A percentile compares a stretch with the other conserved stretches of the same genome.
Evolutionary conservation across 306 rosid genomes (phyloP).

Genomic region (Dryas octopetala): DNA sequence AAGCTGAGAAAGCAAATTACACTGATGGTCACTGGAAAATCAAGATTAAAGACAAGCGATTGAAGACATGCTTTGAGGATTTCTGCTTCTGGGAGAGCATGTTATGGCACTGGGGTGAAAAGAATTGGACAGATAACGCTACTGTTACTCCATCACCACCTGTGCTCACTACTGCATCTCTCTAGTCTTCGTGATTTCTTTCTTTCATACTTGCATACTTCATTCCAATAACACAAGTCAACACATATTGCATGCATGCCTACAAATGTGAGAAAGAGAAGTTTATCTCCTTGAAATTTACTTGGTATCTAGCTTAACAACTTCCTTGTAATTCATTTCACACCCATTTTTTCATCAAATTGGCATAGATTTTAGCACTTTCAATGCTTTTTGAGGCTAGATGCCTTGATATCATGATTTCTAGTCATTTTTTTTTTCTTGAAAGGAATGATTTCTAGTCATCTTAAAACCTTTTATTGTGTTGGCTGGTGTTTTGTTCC

Average conservation of each 20-base stretch:
- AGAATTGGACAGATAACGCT: conserved; percentile 73
- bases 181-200: conserved; percentile 38
- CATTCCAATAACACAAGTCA: background rate
- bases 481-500: background rate
- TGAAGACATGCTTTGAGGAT: conserved; percentile 61
- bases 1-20: conserved; percentile 72
- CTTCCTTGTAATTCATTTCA: background rate
- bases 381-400: conserved; percentile 1
- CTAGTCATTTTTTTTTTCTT: background rate
- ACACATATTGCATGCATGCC: background rate
- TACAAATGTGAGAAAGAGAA: background rate
- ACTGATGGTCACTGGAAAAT: conserved; percentile 84
- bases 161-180: conserved; percentile 33
- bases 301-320: background rate
- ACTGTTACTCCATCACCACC: conserved; percentile 38
- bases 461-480: background rate
- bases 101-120: conserved; percentile 85
- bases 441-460: background rate
- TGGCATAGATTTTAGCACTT: conserved; percentile 1
- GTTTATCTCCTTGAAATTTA: background rate
- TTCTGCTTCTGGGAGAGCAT: conserved; percentile 90
- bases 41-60: conserved; percentile 59
- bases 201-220: conserved; percentile 7
- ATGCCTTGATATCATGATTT: background rate
- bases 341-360: background rate